phyloP scores from a whole-genome alignment of 2,329 filamentous ascomycete species.

The Xylaria sp. region DNA sequence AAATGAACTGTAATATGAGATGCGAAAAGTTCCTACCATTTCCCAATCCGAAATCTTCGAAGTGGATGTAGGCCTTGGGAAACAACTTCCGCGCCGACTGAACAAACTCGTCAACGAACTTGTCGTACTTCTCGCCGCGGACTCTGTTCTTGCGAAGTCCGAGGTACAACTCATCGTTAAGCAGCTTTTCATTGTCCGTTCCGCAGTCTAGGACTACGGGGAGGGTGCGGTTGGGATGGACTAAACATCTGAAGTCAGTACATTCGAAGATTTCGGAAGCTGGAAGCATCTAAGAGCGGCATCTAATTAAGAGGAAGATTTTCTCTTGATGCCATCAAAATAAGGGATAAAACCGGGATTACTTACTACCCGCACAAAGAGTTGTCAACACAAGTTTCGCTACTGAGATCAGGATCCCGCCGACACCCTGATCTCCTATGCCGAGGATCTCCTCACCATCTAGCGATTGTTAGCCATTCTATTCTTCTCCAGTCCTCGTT shows the following conservation, averaged over 20 bases:
- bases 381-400: slow-evolving; percentile 87
- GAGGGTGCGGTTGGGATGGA: slow-evolving; percentile 81
- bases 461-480: slow-evolving; percentile 48
- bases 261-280: no score
- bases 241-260: slow-evolving; percentile 42
- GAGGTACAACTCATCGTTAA: slow-evolving; percentile 82
- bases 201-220: slow-evolving; percentile 88
- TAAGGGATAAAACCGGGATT: no score
- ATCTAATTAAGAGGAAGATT: no score
- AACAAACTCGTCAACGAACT: slow-evolving; percentile 81
- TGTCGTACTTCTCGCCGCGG: slow-evolving; percentile 77
- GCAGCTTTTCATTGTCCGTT: slow-evolving; percentile 80
- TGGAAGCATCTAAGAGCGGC: no score
- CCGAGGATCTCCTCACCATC: slow-evolving; percentile 80
- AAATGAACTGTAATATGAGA: neutral
- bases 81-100: slow-evolving; percentile 73
- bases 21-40: slow-evolving; percentile 63
- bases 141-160: slow-evolving; percentile 75
- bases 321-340: no score
- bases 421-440: slow-evolving; percentile 89
- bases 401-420: slow-evolving; percentile 83
- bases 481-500: no score
- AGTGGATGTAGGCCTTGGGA: slow-evolving; percentile 86
- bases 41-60: slow-evolving; percentile 84
- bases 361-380: slow-evolving; percentile 74